Evolutionary conservation across 768 basidiomycete genomes (phyloP).

Genomic region (Butyriboletus loyo): DNA sequence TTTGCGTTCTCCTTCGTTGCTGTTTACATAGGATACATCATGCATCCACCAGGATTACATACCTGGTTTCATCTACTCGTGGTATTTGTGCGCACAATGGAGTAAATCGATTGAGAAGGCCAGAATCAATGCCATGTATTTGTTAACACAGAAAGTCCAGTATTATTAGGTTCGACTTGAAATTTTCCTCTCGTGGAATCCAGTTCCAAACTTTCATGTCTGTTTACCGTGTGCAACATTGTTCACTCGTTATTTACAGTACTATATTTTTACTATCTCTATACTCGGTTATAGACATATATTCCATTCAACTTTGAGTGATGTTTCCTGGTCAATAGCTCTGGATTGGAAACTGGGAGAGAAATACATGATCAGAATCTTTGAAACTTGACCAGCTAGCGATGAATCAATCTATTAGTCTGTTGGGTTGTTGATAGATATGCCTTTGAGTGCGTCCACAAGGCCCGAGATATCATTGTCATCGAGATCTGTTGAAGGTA

Average conservation of each 20-base stretch:
- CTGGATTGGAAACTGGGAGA: not conserved
- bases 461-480: conserved; percentile 9
- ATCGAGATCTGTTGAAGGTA: not conserved
- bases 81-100: no score
- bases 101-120: no score
- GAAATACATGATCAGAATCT: not conserved
- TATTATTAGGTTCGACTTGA: no score
- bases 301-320: not conserved
- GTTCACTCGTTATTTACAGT: not conserved
- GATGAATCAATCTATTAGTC: not conserved
- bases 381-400: not conserved
- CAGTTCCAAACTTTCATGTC: not conserved
- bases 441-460: conserved; percentile 5
- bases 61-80: no score
- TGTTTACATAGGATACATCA: not conserved
- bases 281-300: no score
- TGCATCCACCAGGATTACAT: conserved; percentile 9
- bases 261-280: not conserved
- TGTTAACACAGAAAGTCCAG: no score
- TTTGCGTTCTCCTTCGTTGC: not conserved
- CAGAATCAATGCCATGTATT: no score
- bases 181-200: not conserved
- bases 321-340: not conserved
- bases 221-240: not conserved
- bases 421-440: conserved; percentile 9